Evolutionary conservation across 805 yeast species (phyloP), one percentile per base, ranked within the genome.

Genomic region (Isabelozyma heimii): DNA sequence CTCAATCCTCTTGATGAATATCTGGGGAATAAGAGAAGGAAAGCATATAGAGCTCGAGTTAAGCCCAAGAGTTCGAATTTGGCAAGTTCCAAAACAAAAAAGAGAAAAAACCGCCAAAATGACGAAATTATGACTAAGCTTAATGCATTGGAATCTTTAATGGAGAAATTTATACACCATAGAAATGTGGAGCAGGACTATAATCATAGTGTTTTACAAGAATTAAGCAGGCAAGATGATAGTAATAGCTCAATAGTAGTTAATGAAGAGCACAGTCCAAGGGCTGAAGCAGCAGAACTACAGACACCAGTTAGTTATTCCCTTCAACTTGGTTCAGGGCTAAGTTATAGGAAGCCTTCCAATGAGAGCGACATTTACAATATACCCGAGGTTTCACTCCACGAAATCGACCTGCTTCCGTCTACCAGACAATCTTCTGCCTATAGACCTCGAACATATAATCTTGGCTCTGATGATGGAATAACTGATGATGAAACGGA

Each of bases 381-480:
- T 28, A 60, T 61, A 10, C 46, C 57, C 12, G 68, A 62, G 42
- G 51, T 51, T 17, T 55, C 67, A 5, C 44, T 56, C n/a, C 56
- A 57, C 44, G 66, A 57, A 42, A 47, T 53, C 5, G 62, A 56
- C 4, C 65, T 61, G 65, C 52, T 60, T 12, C 47, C 53, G 27
- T 61, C 64, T 15, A 35, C 24, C 28, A 30, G 47, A 43, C 6
- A 48, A 39, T 13, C 20, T 4, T 20, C 30, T 9, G 14, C 43
- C 4, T 13, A 9, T n/a, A 2, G 14, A 8, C 14, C 35, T 13
- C 10, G 35, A 30, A 30, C 35, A 5, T 30, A 30, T 30, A 30
- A 26, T 13, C 5, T 12, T 26, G 15, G 9, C 20, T 10, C 14
- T 15, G 40, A 37, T 17, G 48, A 47, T 30, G 43, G 16, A 40